Conservation (phyloP, 2,329 filamentous ascomycete species). For the Pyricularia sp. region DNA sequence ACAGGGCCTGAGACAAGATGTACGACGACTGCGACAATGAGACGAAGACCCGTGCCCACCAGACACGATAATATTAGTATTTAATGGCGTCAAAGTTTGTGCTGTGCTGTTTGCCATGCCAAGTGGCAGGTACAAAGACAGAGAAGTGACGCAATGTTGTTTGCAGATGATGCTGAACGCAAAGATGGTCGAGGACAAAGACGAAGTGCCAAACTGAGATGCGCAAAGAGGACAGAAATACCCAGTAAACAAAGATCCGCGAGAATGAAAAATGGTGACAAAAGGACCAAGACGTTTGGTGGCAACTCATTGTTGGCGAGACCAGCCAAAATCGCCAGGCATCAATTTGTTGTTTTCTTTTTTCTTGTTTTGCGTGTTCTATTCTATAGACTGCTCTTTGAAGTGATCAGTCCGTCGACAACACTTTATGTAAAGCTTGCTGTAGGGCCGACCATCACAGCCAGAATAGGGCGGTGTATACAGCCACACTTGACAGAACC, state of each 20-base stretch:
- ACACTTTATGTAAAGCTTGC: background rate
- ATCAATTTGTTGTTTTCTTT: background rate
- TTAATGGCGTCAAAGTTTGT: background rate
- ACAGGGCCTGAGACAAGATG: background rate
- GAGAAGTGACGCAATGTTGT: background rate
- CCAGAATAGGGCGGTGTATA: background rate
- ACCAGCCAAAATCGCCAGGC: background rate
- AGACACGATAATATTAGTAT: background rate
- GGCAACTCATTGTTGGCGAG: background rate
- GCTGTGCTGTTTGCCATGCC: background rate
- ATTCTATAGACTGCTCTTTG: background rate
- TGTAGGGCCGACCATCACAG: background rate
- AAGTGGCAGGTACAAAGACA: background rate
- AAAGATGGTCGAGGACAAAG: background rate
- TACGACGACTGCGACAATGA: background rate
- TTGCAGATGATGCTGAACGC: background rate
- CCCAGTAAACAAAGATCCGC: background rate
- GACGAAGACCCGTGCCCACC: background rate
- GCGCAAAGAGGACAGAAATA: background rate
- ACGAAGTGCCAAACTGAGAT: background rate
- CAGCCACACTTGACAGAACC: background rate
- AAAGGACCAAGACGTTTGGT: no score
- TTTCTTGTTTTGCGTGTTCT: background rate
- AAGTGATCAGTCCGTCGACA: background rate
- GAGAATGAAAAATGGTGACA: background rate